These are phyloP conservation scores for Ulvella scutata DNA, from an alignment of 139 green algal species.

Conservation along the genomic window DNA sequence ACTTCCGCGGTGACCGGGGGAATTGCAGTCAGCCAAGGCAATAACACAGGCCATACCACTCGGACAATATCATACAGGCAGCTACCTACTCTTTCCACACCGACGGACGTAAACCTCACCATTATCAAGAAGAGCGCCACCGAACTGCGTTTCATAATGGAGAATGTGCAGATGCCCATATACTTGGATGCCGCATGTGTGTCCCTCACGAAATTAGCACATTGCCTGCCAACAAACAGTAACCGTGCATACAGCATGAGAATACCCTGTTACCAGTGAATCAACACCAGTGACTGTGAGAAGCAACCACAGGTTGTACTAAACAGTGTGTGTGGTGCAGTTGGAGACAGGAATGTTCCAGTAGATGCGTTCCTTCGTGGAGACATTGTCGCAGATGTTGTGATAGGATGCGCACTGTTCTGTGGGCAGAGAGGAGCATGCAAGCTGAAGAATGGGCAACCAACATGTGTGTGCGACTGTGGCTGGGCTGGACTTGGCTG, in stretches of 20 bases:
- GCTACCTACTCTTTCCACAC: neutral
- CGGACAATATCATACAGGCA: neutral
- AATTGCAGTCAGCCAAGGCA: neutral
- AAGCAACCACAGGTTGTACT: too few relatives aligned
- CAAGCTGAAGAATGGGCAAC: neutral
- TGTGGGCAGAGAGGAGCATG: neutral
- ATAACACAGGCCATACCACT: too few relatives aligned
- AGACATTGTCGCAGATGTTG: neutral
- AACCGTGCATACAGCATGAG: too few relatives aligned
- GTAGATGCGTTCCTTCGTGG: neutral
- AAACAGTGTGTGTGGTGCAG: neutral
- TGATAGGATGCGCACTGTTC: neutral
- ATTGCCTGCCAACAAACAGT: too few relatives aligned
- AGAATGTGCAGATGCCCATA: neutral
- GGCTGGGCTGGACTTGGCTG: neutral
- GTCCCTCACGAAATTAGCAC: too few relatives aligned
- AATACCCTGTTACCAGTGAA: too few relatives aligned
- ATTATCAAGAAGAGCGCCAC: neutral
- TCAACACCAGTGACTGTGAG: too few relatives aligned
- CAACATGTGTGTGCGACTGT: neutral
- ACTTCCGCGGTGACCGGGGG: neutral
- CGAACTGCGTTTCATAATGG: neutral
- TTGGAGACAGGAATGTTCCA: neutral
- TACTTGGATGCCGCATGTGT: neutral
- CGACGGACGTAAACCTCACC: neutral